phyloP scores from a whole-genome alignment of 495 filamentous ascomycete genomes.

The Haplographium delicatum region DNA sequence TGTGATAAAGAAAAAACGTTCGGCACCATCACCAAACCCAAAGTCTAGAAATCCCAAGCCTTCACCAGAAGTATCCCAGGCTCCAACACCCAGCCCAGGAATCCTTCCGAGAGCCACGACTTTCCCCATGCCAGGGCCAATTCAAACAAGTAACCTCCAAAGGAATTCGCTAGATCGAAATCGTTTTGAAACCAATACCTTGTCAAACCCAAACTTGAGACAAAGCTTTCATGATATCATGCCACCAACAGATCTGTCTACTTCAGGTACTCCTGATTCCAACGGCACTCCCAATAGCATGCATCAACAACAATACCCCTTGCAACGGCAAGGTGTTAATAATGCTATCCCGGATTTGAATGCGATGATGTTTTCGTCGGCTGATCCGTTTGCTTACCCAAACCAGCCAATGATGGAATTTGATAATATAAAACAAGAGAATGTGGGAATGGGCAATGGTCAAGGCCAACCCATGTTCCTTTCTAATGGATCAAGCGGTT shows the following conservation, averaged over 20 bases:
- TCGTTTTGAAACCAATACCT: conserved; percentile 13
- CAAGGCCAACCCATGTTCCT: conserved; percentile 25
- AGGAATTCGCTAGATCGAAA: conserved; percentile 9
- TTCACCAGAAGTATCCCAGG: conserved; percentile 27
- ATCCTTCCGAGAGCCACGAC: conserved; percentile 30
- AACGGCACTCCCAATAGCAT: conserved; percentile 8
- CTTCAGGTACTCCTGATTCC: conserved; percentile 21
- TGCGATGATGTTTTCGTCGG: conserved; percentile 88
- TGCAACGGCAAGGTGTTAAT: conserved; percentile 12
- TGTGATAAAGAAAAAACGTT: conserved; percentile 49
- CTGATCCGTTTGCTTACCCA: conserved; percentile 86
- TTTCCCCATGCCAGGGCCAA: conserved; percentile 21
- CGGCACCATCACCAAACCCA: conserved; percentile 38
- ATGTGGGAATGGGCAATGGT: conserved; percentile 7
- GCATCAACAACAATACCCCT: not conserved
- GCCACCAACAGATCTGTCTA: conserved; percentile 19
- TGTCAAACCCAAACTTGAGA: conserved; percentile 24
- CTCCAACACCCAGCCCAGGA: conserved; percentile 24
- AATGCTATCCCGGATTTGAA: conserved; percentile 50
- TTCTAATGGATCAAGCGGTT: conserved; percentile 9
- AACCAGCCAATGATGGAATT: conserved; percentile 70
- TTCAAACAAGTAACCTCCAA: conserved; percentile 13
- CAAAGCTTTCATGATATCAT: conserved; percentile 21
- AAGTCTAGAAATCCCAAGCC: conserved; percentile 27
- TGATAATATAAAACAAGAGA: conserved; percentile 32